Percentiles rank a stretch among this genome's conserved stretches.
Conservation (phyloP, 495 filamentous ascomycete species). For the Tricharina praecox region DNA sequence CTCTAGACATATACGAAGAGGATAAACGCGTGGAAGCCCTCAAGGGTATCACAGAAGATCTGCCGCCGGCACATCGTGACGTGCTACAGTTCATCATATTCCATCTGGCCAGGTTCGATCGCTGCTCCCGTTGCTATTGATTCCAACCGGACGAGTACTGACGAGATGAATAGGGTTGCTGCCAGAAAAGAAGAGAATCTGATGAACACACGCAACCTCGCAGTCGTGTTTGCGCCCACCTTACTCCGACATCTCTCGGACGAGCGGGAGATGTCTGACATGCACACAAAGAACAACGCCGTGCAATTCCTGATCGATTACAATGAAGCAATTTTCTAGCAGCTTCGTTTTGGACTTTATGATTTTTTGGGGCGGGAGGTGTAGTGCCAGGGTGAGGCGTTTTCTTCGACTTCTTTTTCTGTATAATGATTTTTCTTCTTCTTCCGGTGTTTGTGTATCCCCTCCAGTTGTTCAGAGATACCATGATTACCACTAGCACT, state of each 20-base stretch:
- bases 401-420: too few relatives aligned
- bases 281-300: constrained; percentile 75
- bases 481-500: too few relatives aligned
- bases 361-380: too few relatives aligned
- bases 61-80: constrained; percentile 69
- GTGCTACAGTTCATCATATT: constrained; percentile 87
- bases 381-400: too few relatives aligned
- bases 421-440: too few relatives aligned
- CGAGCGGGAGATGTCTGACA: constrained; percentile 89
- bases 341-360: too few relatives aligned
- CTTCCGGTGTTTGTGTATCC: too few relatives aligned
- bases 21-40: constrained; percentile 49
- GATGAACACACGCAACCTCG: constrained; percentile 89
- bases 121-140: not conserved
- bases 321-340: constrained; percentile 59
- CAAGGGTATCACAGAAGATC: constrained; percentile 48
- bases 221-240: constrained; percentile 95
- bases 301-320: constrained; percentile 84
- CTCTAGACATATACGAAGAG: constrained; percentile 36
- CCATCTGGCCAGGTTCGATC: constrained; percentile 48
- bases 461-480: too few relatives aligned
- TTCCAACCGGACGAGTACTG: not conserved
- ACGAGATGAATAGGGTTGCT: constrained; percentile 45
- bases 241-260: constrained; percentile 81
- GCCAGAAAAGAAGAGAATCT: constrained; percentile 62